Conservation (phyloP, 1,284 basidiomycete species). For the Xerocomus cyaneibrunnescens region DNA sequence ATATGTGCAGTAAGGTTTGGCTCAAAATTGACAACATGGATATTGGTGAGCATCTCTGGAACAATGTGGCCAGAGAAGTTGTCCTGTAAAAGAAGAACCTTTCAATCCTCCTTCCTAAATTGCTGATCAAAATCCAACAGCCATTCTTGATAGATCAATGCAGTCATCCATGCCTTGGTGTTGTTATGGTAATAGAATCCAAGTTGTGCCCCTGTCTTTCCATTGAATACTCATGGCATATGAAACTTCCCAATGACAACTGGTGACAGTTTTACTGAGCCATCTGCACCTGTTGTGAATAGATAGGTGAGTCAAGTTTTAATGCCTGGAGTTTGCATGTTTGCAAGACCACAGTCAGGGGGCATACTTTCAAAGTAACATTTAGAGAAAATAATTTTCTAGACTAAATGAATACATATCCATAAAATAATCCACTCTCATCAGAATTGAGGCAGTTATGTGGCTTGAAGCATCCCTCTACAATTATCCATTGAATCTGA, state of each 20-base stretch:
- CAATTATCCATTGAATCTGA: background rate
- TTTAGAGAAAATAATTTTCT: too few species aligned
- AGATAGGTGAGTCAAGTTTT: background rate
- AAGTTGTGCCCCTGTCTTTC: background rate
- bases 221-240: background rate
- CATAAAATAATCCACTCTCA: background rate
- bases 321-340: background rate
- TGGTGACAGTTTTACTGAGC: background rate
- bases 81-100: slow-evolving; percentile 2
- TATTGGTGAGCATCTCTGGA: background rate
- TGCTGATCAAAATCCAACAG: background rate
- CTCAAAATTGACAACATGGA: background rate
- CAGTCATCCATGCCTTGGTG: background rate
- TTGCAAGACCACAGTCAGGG: background rate
- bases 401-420: background rate
- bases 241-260: background rate
- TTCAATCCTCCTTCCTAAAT: background rate
- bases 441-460: background rate
- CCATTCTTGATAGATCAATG: background rate
- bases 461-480: background rate
- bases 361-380: background rate
- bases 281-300: background rate
- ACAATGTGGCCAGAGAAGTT: background rate
- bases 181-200: background rate
- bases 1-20: slow-evolving; percentile 6